phyloP scores from a whole-genome alignment of 495 filamentous ascomycete genomes.

The Penicillium bialowiezense region DNA sequence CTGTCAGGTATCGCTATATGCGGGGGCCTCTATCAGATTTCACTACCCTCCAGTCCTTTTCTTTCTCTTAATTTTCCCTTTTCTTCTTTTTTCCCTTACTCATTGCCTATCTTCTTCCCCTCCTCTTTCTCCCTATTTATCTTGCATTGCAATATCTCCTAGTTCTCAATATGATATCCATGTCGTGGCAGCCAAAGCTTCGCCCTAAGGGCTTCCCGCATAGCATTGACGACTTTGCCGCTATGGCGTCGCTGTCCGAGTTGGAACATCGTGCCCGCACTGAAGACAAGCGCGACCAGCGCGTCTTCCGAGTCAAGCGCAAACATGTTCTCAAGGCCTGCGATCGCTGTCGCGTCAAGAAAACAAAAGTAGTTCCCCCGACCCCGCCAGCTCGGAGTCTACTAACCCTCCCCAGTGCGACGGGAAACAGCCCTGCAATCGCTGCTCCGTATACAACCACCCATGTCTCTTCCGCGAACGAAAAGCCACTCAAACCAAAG shows the following conservation, averaged over 20 bases:
- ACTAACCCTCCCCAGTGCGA: constrained; percentile 37
- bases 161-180: constrained; percentile 15
- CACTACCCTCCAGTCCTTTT: constrained; percentile 13
- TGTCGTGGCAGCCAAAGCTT: constrained; percentile 45
- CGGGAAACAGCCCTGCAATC: constrained; percentile 49
- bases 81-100: constrained; percentile 11
- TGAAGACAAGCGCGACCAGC: constrained; percentile 43
- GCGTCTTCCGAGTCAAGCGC: constrained; percentile 48
- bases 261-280: constrained; percentile 29
- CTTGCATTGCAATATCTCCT: constrained; percentile 3
- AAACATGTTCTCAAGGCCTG: constrained; percentile 50
- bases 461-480: constrained; percentile 47
- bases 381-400: background rate
- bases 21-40: background rate
- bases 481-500: constrained; percentile 47
- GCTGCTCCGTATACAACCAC: constrained; percentile 47
- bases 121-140: background rate
- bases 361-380: constrained; percentile 37
- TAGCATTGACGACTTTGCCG: constrained; percentile 34
- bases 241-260: constrained; percentile 32
- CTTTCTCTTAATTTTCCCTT: constrained; percentile 15
- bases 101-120: constrained; percentile 8
- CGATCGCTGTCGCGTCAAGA: constrained; percentile 49
- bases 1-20: background rate
- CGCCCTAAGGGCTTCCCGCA: constrained; percentile 44